Conservation (phyloP, 192 early-diverging fungal genomes). For the Cetraspora pellucida region DNA sequence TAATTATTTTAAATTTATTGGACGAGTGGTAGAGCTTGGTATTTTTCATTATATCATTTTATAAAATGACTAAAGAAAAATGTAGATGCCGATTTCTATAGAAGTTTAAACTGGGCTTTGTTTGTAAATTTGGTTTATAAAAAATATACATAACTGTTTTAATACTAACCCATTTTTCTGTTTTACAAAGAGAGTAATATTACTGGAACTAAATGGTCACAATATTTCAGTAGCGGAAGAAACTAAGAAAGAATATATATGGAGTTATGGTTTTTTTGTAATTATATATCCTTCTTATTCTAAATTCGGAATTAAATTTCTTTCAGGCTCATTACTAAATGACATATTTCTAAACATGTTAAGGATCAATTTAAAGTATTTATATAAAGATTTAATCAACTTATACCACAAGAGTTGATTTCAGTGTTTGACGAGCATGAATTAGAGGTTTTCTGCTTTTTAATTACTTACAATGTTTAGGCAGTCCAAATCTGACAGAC, state of each 20-base stretch:
- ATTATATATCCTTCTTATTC: not conserved
- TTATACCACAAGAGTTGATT: no score
- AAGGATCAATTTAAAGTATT: constrained; percentile 97
- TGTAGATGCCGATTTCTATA: no score
- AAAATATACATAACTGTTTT: constrained; percentile 79
- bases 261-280: not conserved
- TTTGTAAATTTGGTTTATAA: no score
- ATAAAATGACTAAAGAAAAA: constrained; percentile 93
- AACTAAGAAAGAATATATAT: constrained; percentile 84
- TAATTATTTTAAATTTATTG: constrained; percentile 98
- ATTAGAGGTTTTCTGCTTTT: no score
- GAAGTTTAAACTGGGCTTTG: no score
- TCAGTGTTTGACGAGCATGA: no score
- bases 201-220: constrained; percentile 81
- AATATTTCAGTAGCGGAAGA: constrained; percentile 92
- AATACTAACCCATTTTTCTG: constrained; percentile 40
- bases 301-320: not conserved
- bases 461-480: no score
- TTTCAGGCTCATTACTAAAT: no score
- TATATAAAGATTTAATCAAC: constrained; percentile 89
- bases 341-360: constrained; percentile 85
- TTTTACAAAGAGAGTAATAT: constrained; percentile 74
- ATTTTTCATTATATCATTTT: constrained; percentile 94
- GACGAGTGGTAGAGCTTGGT: constrained; percentile 93
- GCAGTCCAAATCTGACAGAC: no score